Evolutionary conservation across 2,329 filamentous ascomycete species (phyloP).

Genomic region (Cladophialophora exuberans): DNA sequence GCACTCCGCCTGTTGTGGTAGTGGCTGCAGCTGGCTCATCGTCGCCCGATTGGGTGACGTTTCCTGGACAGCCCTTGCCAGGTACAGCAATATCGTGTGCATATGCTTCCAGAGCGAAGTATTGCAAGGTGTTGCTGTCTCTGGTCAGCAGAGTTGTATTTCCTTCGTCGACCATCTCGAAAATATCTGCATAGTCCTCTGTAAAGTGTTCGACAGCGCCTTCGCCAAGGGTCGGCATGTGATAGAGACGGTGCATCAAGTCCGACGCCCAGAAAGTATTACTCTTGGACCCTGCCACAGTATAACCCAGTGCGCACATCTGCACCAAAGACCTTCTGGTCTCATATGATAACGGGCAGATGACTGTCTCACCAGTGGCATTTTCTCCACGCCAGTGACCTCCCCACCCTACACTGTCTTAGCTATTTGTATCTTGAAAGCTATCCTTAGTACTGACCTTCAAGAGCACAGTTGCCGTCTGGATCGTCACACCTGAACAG

Average conservation of each 20-base stretch:
- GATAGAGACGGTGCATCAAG: conserved; percentile 68
- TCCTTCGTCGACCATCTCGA: conserved; percentile 56
- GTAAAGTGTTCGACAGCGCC: conserved; percentile 64
- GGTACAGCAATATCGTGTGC: conserved; percentile 67
- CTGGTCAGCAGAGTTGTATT: conserved; percentile 54
- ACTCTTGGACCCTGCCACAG: conserved; percentile 57
- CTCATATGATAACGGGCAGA: conserved; percentile 66
- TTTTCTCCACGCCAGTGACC: conserved; percentile 71
- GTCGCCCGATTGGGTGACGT: too few relatives aligned
- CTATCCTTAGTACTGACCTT: conserved; percentile 46
- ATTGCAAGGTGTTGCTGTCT: conserved; percentile 67
- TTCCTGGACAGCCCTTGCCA: conserved; percentile 64
- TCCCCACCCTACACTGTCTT: conserved; percentile 58
- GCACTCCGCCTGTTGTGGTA: not conserved
- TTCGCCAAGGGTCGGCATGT: conserved; percentile 65
- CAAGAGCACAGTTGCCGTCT: conserved; percentile 63
- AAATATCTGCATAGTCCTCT: conserved; percentile 59
- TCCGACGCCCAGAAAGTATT: conserved; percentile 70
- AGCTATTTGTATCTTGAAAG: conserved; percentile 5
- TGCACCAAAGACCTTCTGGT: conserved; percentile 60
- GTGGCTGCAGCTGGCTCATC: not conserved
- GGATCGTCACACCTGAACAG: conserved; percentile 71
- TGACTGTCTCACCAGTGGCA: conserved; percentile 68
- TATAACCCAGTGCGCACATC: conserved; percentile 67
- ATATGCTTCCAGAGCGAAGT: conserved; percentile 70